Evolutionary conservation across 208 protist species (phyloP).

Genomic region (Hexamita inflata): DNA sequence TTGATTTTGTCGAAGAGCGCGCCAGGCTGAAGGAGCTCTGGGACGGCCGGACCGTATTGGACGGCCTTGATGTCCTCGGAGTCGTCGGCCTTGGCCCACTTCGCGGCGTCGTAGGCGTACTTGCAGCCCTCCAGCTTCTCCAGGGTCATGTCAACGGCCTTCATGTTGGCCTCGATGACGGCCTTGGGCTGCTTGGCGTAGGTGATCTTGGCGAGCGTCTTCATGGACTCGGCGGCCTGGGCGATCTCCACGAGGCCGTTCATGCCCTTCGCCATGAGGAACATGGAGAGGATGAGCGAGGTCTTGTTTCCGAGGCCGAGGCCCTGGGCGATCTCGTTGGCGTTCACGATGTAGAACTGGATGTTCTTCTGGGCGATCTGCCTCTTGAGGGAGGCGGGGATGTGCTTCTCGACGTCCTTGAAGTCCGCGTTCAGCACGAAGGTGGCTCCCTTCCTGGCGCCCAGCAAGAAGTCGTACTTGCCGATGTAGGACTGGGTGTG

Average conservation of each 20-base stretch:
- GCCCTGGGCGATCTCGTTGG: constrained; percentile 39
- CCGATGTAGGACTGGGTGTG: constrained; percentile 51
- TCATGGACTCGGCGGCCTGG: constrained; percentile 10
- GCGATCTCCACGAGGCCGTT: not conserved
- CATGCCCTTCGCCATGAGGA: not conserved
- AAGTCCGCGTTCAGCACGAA: not conserved
- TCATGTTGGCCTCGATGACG: constrained; percentile 33
- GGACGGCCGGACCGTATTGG: not conserved
- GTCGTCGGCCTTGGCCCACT: not conserved
- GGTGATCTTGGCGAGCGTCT: constrained; percentile 16
- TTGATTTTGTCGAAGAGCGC: no score
- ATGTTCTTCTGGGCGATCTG: constrained; percentile 43
- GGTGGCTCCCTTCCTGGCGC: not conserved
- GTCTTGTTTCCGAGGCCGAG: constrained; percentile 34
- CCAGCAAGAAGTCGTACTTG: not conserved
- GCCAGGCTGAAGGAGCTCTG: not conserved
- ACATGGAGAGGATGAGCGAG: not conserved
- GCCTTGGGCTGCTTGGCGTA: constrained; percentile 26
- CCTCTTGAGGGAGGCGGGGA: constrained; percentile 46
- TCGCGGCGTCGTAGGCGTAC: not conserved
- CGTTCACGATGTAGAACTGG: constrained; percentile 50
- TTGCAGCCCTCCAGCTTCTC: not conserved
- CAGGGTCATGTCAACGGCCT: constrained; percentile 27
- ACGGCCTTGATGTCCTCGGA: not conserved
- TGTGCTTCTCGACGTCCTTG: constrained; percentile 40